Evolutionary conservation across 78 protist species (phyloP).

Genomic region (Dictyostelium firmibasis): DNA sequence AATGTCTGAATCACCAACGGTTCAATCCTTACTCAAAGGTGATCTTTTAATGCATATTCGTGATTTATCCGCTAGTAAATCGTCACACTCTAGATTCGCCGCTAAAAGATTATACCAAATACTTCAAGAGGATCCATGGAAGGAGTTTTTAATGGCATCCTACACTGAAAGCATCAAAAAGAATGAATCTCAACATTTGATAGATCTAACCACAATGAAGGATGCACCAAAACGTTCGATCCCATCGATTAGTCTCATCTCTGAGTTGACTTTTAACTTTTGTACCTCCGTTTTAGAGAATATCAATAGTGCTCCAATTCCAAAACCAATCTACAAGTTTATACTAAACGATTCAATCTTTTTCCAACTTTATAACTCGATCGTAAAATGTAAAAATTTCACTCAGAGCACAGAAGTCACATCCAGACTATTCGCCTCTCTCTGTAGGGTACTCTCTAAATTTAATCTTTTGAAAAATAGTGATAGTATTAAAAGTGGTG

Average conservation of each 20-base stretch:
- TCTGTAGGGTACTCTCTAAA: slow-evolving; percentile 9
- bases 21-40: slow-evolving; percentile 39
- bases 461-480: slow-evolving; percentile 18
- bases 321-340: background rate
- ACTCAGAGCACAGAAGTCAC: slow-evolving; percentile 14
- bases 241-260: background rate
- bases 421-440: slow-evolving; percentile 14
- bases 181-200: slow-evolving; percentile 9
- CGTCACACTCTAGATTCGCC: slow-evolving; percentile 58
- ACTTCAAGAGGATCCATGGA: slow-evolving; percentile 59
- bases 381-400: slow-evolving; percentile 36
- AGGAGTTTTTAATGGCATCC: slow-evolving; percentile 15
- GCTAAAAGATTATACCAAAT: slow-evolving; percentile 33
- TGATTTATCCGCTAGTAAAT: slow-evolving; percentile 42
- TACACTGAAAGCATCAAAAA: slow-evolving; percentile 26
- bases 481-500: slow-evolving; percentile 28
- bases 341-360: slow-evolving; percentile 39
- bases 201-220: background rate
- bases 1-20: slow-evolving; percentile 36
- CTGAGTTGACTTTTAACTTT: slow-evolving; percentile 13
- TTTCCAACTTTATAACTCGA: slow-evolving; percentile 40
- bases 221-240: background rate
- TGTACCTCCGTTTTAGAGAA: background rate
- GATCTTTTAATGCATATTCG: slow-evolving; percentile 13
- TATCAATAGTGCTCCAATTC: background rate